Evolutionary conservation across 768 basidiomycete genomes (phyloP).

Genomic region (Melanogaster broomeanus): DNA sequence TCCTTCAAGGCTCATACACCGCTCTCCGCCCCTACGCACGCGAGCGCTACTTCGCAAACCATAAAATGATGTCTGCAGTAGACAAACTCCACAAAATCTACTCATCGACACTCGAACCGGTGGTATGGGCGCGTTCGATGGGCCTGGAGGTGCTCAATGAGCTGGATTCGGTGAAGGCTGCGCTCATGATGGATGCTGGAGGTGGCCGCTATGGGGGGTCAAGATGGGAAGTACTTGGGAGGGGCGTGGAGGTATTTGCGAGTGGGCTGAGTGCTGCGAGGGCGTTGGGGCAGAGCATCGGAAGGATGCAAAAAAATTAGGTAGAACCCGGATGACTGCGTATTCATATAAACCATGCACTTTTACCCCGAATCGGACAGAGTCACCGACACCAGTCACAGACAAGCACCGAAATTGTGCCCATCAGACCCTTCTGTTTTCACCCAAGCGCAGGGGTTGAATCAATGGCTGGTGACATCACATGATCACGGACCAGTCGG

Average conservation of each 20-base stretch:
- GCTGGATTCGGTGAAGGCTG: slow-evolving; percentile 76
- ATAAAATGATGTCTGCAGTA: slow-evolving; percentile 77
- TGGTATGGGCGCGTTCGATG: slow-evolving; percentile 86
- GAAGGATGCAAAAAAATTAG: slow-evolving; percentile 6
- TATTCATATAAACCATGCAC: background rate
- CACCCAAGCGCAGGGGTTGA: background rate
- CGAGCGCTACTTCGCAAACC: slow-evolving; percentile 84
- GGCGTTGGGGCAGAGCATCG: slow-evolving; percentile 25
- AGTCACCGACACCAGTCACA: background rate
- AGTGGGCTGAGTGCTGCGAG: slow-evolving; percentile 35
- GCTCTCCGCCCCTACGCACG: slow-evolving; percentile 76
- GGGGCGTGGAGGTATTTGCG: slow-evolving; percentile 47
- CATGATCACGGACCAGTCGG: too few relatives aligned
- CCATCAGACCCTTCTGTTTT: too few relatives aligned
- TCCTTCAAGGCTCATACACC: slow-evolving; percentile 63
- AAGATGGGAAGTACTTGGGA: slow-evolving; percentile 37
- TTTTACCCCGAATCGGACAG: too few relatives aligned
- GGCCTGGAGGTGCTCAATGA: slow-evolving; percentile 94
- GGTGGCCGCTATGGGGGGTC: slow-evolving; percentile 31
- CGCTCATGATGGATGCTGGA: slow-evolving; percentile 82
- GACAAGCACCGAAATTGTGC: slow-evolving; percentile 24
- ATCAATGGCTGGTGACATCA: too few relatives aligned
- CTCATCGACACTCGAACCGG: slow-evolving; percentile 57
- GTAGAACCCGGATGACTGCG: background rate
- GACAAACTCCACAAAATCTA: slow-evolving; percentile 94